phyloP scores from a whole-genome alignment of 148 eudicot species.

The Cornus controversa region DNA sequence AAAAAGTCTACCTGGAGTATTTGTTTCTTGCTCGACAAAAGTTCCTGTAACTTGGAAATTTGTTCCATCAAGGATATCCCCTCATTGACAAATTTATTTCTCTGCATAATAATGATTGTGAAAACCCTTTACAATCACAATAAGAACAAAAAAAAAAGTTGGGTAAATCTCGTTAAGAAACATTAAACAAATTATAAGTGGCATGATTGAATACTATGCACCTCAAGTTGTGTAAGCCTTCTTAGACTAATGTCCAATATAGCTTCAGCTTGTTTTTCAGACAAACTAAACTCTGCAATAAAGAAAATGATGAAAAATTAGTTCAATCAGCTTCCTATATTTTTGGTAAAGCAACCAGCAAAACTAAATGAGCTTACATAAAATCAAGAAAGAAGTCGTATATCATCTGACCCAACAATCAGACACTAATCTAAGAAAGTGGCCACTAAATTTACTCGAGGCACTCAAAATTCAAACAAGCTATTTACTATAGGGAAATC shows the following conservation, averaged over 20 bases:
- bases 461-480: too few relatives aligned
- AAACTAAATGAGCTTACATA: neutral
- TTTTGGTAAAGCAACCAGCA: neutral
- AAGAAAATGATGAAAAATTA: slow-evolving; percentile 10
- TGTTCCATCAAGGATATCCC: slow-evolving; percentile 65
- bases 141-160: slow-evolving; percentile 3
- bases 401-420: neutral
- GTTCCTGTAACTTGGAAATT: slow-evolving; percentile 72
- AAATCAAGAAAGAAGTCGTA: neutral
- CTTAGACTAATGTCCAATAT: slow-evolving; percentile 89
- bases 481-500: too few relatives aligned
- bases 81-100: slow-evolving; percentile 82
- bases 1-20: slow-evolving; percentile 69
- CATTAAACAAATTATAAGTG: neutral
- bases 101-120: slow-evolving; percentile 36
- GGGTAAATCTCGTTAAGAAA: neutral
- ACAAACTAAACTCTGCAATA: slow-evolving; percentile 67
- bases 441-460: too few relatives aligned
- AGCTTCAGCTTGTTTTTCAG: slow-evolving; percentile 97
- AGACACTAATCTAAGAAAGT: too few relatives aligned
- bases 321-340: neutral
- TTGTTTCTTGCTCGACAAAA: slow-evolving; percentile 74
- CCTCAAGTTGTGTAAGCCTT: slow-evolving; percentile 88
- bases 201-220: slow-evolving; percentile 17
- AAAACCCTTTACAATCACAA: neutral